Percentiles rank a stretch among this genome's conserved stretches.
Conservation (phyloP, 2,329 filamentous ascomycete species). For the Trichoderma sp. region DNA sequence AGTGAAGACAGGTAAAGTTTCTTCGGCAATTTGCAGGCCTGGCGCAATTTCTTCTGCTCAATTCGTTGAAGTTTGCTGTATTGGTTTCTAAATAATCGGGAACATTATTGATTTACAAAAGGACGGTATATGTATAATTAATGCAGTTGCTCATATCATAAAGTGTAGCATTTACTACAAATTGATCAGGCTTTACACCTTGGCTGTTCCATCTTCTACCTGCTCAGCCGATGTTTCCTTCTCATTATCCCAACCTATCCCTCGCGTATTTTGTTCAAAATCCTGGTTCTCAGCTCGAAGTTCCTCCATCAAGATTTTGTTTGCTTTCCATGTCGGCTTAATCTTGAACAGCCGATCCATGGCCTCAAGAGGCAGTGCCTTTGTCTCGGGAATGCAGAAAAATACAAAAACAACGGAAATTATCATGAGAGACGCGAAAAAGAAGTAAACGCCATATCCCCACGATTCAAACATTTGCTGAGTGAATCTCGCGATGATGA, state of each 20-base stretch:
- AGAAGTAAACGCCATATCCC: conserved; percentile 54
- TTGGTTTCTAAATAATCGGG: not conserved
- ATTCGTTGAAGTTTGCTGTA: not conserved
- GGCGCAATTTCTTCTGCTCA: not conserved
- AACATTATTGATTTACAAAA: not conserved
- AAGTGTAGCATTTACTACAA: not conserved
- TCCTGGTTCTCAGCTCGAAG: conserved; percentile 4
- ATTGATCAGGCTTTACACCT: not conserved
- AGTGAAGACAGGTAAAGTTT: not conserved
- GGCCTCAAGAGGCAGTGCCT: conserved; percentile 51
- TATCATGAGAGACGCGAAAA: conserved; percentile 53
- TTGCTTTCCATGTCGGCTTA: conserved; percentile 9
- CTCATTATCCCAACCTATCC: conserved; percentile 3
- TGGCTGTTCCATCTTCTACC: not conserved
- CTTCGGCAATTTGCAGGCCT: not conserved
- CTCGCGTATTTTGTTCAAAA: not conserved
- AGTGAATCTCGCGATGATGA: conserved; percentile 31
- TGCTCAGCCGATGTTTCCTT: conserved; percentile 7
- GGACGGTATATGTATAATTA: not conserved
- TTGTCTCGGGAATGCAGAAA: conserved; percentile 54
- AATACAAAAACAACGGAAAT: conserved; percentile 48
- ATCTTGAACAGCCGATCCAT: conserved; percentile 11
- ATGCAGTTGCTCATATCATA: not conserved
- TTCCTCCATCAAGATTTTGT: conserved; percentile 3
- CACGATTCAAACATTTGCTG: conserved; percentile 39